phyloP scores from a whole-genome alignment of 2,329 filamentous ascomycete species.

The Nannizziopsis barbatae region DNA sequence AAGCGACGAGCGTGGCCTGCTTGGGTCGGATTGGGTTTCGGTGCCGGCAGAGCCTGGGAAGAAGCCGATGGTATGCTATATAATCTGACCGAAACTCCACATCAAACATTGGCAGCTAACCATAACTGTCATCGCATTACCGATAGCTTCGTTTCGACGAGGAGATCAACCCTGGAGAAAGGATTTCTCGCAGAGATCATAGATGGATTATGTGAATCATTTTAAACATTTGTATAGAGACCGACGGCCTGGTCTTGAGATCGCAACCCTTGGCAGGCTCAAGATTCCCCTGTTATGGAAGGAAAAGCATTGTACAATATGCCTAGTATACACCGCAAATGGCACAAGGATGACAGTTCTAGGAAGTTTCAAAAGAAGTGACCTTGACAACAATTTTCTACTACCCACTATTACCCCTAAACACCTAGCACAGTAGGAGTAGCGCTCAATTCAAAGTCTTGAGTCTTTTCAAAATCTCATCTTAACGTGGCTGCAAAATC shows the following conservation, averaged over 20 bases:
- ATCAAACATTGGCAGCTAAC: neutral
- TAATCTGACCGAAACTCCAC: neutral
- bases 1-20: constrained; percentile 96
- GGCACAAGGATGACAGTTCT: constrained; percentile 1
- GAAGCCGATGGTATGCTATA: constrained; percentile 72
- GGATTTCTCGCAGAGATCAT: constrained; percentile 21
- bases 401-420: too few species aligned
- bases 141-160: constrained; percentile 38
- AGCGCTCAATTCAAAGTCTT: too few species aligned
- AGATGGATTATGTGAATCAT: neutral
- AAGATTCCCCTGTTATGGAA: neutral
- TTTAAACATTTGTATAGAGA: neutral
- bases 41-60: constrained; percentile 92
- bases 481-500: too few species aligned
- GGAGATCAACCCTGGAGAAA: constrained; percentile 31
- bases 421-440: too few species aligned
- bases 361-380: neutral
- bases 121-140: too few species aligned
- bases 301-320: constrained; percentile 8
- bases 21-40: constrained; percentile 88
- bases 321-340: constrained; percentile 5
- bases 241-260: neutral
- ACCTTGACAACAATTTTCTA: neutral
- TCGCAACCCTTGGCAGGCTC: too few species aligned
- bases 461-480: too few species aligned